Conservation (phyloP, 2,329 filamentous ascomycete genomes). For the Trichoderma semiorbis region DNA sequence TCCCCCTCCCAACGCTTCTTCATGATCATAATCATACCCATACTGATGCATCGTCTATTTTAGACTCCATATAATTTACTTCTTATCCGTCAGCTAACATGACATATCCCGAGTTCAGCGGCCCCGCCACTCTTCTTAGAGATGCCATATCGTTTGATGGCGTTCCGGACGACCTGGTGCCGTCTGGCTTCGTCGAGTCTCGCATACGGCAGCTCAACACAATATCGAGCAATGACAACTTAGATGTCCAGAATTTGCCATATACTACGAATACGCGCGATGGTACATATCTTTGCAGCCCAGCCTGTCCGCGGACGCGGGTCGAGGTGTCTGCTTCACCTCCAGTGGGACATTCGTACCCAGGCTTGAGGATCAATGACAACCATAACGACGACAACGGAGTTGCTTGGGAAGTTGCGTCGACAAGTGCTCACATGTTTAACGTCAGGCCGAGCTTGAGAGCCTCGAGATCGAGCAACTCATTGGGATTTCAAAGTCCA, state of each 20-base stretch:
- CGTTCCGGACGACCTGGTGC: slow-evolving; percentile 22
- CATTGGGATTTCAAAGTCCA: neutral
- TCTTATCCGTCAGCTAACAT: neutral
- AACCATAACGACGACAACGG: slow-evolving; percentile 17
- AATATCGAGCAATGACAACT: slow-evolving; percentile 21
- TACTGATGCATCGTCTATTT: neutral
- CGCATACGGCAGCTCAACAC: slow-evolving; percentile 30
- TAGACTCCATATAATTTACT: neutral
- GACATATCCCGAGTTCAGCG: slow-evolving; percentile 19
- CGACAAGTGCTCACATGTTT: neutral
- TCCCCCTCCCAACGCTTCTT: neutral
- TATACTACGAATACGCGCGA: slow-evolving; percentile 18
- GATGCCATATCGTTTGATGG: slow-evolving; percentile 14
- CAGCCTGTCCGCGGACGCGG: slow-evolving; percentile 26
- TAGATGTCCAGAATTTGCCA: neutral
- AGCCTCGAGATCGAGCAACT: slow-evolving; percentile 14
- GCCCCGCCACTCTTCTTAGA: neutral
- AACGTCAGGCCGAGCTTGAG: slow-evolving; percentile 7
- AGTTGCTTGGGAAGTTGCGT: slow-evolving; percentile 1
- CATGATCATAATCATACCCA: neutral
- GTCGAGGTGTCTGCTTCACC: slow-evolving; percentile 22
- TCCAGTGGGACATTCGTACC: slow-evolving; percentile 24
- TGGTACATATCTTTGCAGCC: slow-evolving; percentile 26
- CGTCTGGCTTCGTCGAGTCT: slow-evolving; percentile 28
- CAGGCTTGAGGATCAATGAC: slow-evolving; percentile 21